Percentiles rank a stretch among this genome's conserved stretches.
phyloP scores from a whole-genome alignment of 2,329 filamentous ascomycete genomes.

The Lojkania enalia region DNA sequence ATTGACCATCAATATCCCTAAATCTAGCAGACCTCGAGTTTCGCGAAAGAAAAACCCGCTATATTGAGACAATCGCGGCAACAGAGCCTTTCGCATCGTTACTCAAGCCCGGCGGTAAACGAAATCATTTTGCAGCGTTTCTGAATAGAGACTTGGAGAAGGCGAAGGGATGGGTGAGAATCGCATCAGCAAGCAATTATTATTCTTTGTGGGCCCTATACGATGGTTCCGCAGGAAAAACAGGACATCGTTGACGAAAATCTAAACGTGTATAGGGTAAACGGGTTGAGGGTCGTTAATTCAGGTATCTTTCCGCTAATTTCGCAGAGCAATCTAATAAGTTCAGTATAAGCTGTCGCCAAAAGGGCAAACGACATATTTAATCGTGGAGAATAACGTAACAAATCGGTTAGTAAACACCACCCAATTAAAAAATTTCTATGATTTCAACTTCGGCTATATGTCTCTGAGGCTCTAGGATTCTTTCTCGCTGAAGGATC shows the following conservation, averaged over 20 bases:
- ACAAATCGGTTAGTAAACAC: too few species aligned
- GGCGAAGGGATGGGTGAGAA: constrained; percentile 17
- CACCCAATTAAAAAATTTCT: too few species aligned
- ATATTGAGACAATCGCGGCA: constrained; percentile 38
- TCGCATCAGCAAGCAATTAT: constrained; percentile 17
- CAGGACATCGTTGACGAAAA: constrained; percentile 19
- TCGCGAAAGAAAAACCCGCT: constrained; percentile 38
- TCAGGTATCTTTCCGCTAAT: constrained; percentile 20
- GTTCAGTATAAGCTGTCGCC: constrained; percentile 22
- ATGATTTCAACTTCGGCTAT: too few species aligned
- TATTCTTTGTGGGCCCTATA: constrained; percentile 25
- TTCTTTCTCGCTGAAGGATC: too few species aligned
- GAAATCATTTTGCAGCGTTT: constrained; percentile 13
- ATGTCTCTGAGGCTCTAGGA: too few species aligned
- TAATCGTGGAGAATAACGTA: constrained; percentile 2
- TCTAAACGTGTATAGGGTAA: constrained; percentile 21
- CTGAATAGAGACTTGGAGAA: constrained; percentile 16
- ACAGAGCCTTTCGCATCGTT: constrained; percentile 37
- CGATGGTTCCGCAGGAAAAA: constrained; percentile 24
- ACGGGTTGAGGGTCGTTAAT: constrained; percentile 20
- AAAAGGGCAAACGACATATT: constrained; percentile 23
- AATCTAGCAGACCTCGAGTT: constrained; percentile 50
- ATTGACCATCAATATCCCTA: constrained; percentile 48
- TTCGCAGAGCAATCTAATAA: constrained; percentile 18
- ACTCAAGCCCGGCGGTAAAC: constrained; percentile 35